Evolutionary conservation across 805 yeast genomes (phyloP).

Genomic region (Candida methanosorbosa): DNA sequence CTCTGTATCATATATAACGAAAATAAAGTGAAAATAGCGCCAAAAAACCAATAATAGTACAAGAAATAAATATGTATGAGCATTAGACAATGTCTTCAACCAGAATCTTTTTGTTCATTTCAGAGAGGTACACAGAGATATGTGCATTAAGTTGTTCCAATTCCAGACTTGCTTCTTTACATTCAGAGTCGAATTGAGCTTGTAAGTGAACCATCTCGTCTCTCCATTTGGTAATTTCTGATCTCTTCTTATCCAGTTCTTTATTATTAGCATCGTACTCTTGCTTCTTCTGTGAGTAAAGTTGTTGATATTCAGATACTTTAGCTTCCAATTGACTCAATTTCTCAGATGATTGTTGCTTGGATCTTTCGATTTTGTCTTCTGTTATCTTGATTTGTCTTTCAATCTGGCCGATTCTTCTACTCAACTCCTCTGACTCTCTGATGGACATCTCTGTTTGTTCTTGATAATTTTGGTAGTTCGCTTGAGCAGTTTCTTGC

Average conservation of each 20-base stretch:
- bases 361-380: constrained; percentile 37
- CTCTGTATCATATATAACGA: too few relatives aligned
- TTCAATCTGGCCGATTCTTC: constrained; percentile 37
- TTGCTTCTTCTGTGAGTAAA: constrained; percentile 38
- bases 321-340: constrained; percentile 31
- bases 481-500: constrained; percentile 31
- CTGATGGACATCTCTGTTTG: constrained; percentile 28
- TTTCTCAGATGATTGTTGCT: constrained; percentile 36
- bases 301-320: constrained; percentile 33
- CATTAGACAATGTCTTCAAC: too few relatives aligned
- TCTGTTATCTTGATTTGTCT: constrained; percentile 40
- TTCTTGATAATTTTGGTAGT: constrained; percentile 31
- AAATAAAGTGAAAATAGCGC: too few relatives aligned
- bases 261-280: constrained; percentile 40
- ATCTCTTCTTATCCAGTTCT: constrained; percentile 39
- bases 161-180: constrained; percentile 43
- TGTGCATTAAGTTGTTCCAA: constrained; percentile 47
- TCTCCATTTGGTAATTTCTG: constrained; percentile 31
- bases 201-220: constrained; percentile 27
- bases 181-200: constrained; percentile 41
- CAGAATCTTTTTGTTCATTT: constrained; percentile 35
- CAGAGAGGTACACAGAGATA: constrained; percentile 42
- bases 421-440: constrained; percentile 29
- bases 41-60: too few relatives aligned
- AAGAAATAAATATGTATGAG: too few relatives aligned